These are phyloP conservation scores for Fusarium dimerum DNA, from an alignment of 2,329 filamentous ascomycete genomes.

Conservation along the genomic window DNA sequence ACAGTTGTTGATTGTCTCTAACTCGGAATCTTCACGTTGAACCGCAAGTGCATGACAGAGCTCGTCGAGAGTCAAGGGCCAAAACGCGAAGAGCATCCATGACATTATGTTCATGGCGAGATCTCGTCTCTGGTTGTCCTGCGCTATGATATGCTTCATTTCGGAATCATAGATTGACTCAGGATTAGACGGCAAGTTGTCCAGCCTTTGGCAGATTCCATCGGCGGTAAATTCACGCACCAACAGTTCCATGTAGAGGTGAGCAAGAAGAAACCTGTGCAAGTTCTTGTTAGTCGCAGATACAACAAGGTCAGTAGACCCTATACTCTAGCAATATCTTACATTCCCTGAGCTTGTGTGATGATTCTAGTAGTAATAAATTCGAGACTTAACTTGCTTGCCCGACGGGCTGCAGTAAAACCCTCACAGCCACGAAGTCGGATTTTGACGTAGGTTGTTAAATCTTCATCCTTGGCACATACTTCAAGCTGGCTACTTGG, in stretches of 20 bases:
- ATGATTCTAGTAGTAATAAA: neutral
- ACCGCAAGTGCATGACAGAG: slow-evolving; percentile 1
- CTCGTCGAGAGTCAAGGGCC: neutral
- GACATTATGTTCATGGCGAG: neutral
- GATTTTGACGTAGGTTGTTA: neutral
- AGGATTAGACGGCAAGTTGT: neutral
- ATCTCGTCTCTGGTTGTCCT: neutral
- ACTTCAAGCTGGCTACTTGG: neutral
- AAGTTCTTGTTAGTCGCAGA: too few species aligned
- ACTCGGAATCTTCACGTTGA: neutral
- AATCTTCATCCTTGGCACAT: neutral
- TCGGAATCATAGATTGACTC: neutral
- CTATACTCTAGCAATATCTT: neutral
- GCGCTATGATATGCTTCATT: neutral
- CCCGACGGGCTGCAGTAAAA: neutral
- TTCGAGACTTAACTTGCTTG: neutral
- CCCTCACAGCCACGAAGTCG: neutral
- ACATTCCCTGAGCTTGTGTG: neutral
- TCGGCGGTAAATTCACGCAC: neutral
- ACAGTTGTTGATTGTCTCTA: neutral
- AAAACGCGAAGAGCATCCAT: neutral
- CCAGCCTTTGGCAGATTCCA: neutral
- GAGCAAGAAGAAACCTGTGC: slow-evolving; percentile 2
- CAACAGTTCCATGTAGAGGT: slow-evolving; percentile 1
- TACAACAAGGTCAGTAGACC: too few species aligned